phyloP scores from a whole-genome alignment of 202 grass and related monocot genomes.

The Zoysia matrella region DNA sequence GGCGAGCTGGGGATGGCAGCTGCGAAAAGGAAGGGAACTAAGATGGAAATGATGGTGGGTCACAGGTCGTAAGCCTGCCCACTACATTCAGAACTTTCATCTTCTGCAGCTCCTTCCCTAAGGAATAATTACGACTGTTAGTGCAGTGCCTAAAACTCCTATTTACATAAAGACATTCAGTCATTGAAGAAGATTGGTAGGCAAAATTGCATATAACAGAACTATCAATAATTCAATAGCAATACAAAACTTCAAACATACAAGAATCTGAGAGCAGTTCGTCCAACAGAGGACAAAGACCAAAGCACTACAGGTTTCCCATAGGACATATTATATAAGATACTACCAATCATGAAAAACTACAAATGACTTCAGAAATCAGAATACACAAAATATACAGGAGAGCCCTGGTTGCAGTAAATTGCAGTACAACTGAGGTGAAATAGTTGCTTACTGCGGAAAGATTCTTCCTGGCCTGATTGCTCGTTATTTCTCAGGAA shows the following conservation, averaged over 20 bases:
- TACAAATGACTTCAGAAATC: neutral
- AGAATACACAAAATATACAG: neutral
- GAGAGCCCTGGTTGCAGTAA: too few relatives aligned
- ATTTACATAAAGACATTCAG: conserved; percentile 30
- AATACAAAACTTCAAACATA: conserved; percentile 5
- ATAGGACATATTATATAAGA: conserved; percentile 34
- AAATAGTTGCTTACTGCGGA: neutral
- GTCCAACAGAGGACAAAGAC: conserved; percentile 68
- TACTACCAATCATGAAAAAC: neutral
- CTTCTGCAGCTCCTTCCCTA: conserved; percentile 80
- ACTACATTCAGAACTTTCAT: conserved; percentile 20
- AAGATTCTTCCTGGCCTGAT: conserved; percentile 80
- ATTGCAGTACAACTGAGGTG: too few relatives aligned
- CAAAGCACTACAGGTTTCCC: conserved; percentile 63
- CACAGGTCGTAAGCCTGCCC: conserved; percentile 43
- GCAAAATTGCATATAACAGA: conserved; percentile 11
- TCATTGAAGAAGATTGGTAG: neutral
- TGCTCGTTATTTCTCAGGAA: conserved; percentile 84
- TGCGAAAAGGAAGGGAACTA: conserved; percentile 45
- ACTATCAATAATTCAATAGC: neutral
- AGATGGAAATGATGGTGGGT: conserved; percentile 32
- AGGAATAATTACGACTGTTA: neutral
- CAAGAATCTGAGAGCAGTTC: conserved; percentile 42
- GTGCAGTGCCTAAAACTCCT: neutral
- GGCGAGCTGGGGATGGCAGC: conserved; percentile 30